Evolutionary conservation across 2,329 filamentous ascomycete species (phyloP), one percentile per base, ranked within the genome.

Genomic region (Aureobasidium leucospermi): DNA sequence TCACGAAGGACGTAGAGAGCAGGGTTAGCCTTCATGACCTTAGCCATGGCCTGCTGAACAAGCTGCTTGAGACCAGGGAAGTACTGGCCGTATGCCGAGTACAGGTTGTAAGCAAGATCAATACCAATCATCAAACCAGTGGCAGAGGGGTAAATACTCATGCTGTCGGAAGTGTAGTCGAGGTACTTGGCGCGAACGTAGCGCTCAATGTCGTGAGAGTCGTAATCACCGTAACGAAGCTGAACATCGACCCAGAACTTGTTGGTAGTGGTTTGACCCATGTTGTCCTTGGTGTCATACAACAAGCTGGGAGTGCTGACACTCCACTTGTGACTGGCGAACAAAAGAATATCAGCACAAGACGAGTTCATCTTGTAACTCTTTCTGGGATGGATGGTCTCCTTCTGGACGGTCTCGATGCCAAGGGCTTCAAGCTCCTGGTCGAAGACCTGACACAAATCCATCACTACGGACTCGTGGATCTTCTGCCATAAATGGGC

Each of bases 321-420:
- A 64, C 96, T 97, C 95, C 95, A 99, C 74, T 97, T 99, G 78
- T 97, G 94, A 64, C 89, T 96, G 39, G 94, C 93, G 70, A 99
- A 99, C 9, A 99, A 83, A 58, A 97, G 81, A 64, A 99, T 96
- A 73, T 99, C 94, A 4, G 95, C 94, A 69, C 94, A 97, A 60
- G 93, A 97, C 69, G 92, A 96, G 80, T 99, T 99, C 94, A 99
- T 99, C 84, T 99, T 99, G 84, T 99, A 99, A 4, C 91, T 96
- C 77, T 99, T 99, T 84, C 94, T 85, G 56, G 94, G 94, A 79
- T 99, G 94, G 61, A 99, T 99, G 0, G 94, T 97, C 78, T 99
- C 94, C 75, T 99, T 99, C 72, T 99, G 94, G 4, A 97, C 94
- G 2, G 91, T 95, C 75, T 99, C 94, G 61, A 99, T 96, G 38